phyloP scores from a whole-genome alignment of 2,329 filamentous ascomycete species.

The Aspergillus melleus region DNA sequence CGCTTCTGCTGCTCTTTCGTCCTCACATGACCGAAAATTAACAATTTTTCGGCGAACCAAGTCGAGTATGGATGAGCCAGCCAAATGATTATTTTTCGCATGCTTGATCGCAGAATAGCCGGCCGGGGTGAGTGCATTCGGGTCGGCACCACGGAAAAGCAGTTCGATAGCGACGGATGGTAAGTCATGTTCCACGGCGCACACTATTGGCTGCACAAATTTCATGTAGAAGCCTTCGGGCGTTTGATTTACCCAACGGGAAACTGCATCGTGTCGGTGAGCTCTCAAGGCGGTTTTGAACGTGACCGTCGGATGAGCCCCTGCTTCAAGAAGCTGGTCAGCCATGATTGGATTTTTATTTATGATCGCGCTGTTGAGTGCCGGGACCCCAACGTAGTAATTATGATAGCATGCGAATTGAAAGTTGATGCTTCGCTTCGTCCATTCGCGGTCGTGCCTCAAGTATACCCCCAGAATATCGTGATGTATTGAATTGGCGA shows the following conservation, averaged over 20 bases:
- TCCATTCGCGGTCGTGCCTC: slow-evolving; percentile 40
- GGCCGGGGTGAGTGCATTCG: slow-evolving; percentile 57
- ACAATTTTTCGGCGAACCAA: too few relatives aligned
- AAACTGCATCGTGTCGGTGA: slow-evolving; percentile 40
- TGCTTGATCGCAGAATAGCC: slow-evolving; percentile 24
- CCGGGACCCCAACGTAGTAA: too few relatives aligned
- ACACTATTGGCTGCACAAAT: slow-evolving; percentile 66
- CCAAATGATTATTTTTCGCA: background rate
- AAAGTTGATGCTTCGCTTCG: too few relatives aligned
- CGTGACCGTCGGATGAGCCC: slow-evolving; percentile 60
- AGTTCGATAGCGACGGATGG: slow-evolving; percentile 58
- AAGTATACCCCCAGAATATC: slow-evolving; percentile 46
- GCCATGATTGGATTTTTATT: slow-evolving; percentile 60
- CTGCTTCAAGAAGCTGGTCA: slow-evolving; percentile 64
- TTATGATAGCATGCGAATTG: too few relatives aligned
- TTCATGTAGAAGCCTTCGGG: slow-evolving; percentile 35
- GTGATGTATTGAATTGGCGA: slow-evolving; percentile 52
- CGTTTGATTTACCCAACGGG: too few relatives aligned
- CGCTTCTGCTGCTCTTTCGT: slow-evolving; percentile 32
- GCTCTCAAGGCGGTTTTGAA: slow-evolving; percentile 45
- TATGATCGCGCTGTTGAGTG: slow-evolving; percentile 23
- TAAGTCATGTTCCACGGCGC: slow-evolving; percentile 57
- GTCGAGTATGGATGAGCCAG: too few relatives aligned
- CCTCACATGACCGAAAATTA: slow-evolving; percentile 48
- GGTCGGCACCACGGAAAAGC: slow-evolving; percentile 65